Percentiles rank a stretch among this genome's conserved stretches.
phyloP scores from a whole-genome alignment of 306 rosid genomes.

The Inga oerstediana region DNA sequence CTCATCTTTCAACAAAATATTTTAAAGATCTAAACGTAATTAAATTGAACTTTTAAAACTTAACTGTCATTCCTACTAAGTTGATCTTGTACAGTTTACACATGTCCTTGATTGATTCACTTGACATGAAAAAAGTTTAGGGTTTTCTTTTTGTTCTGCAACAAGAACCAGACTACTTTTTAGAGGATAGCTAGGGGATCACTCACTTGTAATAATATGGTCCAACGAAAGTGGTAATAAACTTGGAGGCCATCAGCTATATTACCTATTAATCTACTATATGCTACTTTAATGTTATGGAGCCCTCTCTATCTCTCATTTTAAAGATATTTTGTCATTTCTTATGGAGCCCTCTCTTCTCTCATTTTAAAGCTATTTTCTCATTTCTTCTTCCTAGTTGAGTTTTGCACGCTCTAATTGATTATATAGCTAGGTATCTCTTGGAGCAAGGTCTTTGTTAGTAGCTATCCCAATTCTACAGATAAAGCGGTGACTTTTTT shows the following conservation, averaged over 20 bases:
- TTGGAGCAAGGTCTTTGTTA: not conserved
- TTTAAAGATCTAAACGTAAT: not conserved
- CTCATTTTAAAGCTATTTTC: not conserved
- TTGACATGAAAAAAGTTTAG: not conserved
- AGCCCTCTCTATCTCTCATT: not conserved
- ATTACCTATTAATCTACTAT: not conserved
- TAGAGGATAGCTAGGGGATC: conserved; percentile 51
- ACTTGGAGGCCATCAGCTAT: not conserved
- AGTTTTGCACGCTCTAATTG: conserved; percentile 4
- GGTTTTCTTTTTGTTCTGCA: not conserved
- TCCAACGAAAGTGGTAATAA: not conserved
- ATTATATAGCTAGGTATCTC: not conserved
- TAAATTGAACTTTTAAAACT: not conserved
- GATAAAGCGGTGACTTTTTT: not conserved
- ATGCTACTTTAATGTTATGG: not conserved
- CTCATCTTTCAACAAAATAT: not conserved
- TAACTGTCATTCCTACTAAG: not conserved
- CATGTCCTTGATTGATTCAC: not conserved
- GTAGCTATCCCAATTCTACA: not conserved
- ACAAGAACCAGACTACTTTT: not conserved
- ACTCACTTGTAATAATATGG: not conserved
- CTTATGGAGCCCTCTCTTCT: not conserved
- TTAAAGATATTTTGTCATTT: too few species aligned
- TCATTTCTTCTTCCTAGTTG: not conserved
- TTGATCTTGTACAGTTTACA: not conserved